Percentiles rank a stretch among this genome's conserved stretches.
Conservation (phyloP, 495 filamentous ascomycete species). For the Penicillium salamii region DNA sequence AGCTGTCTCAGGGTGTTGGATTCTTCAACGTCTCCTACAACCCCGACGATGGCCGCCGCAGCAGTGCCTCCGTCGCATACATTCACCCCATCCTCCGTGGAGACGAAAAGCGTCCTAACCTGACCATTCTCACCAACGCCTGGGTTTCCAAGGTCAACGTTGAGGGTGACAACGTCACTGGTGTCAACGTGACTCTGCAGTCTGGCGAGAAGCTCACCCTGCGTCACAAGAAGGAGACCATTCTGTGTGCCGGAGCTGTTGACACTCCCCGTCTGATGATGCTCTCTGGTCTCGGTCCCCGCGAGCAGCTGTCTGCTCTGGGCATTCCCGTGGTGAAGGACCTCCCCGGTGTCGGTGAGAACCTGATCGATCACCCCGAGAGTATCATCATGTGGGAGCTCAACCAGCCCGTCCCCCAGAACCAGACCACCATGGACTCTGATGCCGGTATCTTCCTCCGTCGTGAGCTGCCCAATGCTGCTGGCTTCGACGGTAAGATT, state of each 20-base stretch:
- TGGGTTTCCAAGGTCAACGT: slow-evolving; percentile 78
- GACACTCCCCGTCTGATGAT: slow-evolving; percentile 73
- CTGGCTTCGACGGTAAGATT: slow-evolving; percentile 61
- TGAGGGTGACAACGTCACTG: slow-evolving; percentile 56
- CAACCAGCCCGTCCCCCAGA: slow-evolving; percentile 67
- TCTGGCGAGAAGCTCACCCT: slow-evolving; percentile 59
- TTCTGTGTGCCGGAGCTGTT: slow-evolving; percentile 75
- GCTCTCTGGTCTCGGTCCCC: slow-evolving; percentile 73
- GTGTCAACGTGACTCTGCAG: slow-evolving; percentile 64
- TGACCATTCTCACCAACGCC: slow-evolving; percentile 75
- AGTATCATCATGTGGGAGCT: slow-evolving; percentile 83
- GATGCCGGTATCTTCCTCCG: slow-evolving; percentile 83
- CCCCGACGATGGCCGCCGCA: slow-evolving; percentile 72
- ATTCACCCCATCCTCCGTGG: slow-evolving; percentile 80
- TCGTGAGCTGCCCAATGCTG: slow-evolving; percentile 62
- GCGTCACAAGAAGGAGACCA: slow-evolving; percentile 63
- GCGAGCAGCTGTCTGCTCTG: slow-evolving; percentile 58
- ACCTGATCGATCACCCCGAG: slow-evolving; percentile 76
- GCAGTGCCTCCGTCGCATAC: slow-evolving; percentile 80
- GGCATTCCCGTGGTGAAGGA: slow-evolving; percentile 68
- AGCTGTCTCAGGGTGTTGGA: slow-evolving; percentile 68
- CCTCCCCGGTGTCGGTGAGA: slow-evolving; percentile 75
- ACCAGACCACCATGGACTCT: slow-evolving; percentile 82
- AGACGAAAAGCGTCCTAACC: slow-evolving; percentile 70
- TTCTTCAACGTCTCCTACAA: slow-evolving; percentile 86